Evolutionary conservation across 345 rosid species (phyloP).

Genomic region (Fremontodendron californicum): DNA sequence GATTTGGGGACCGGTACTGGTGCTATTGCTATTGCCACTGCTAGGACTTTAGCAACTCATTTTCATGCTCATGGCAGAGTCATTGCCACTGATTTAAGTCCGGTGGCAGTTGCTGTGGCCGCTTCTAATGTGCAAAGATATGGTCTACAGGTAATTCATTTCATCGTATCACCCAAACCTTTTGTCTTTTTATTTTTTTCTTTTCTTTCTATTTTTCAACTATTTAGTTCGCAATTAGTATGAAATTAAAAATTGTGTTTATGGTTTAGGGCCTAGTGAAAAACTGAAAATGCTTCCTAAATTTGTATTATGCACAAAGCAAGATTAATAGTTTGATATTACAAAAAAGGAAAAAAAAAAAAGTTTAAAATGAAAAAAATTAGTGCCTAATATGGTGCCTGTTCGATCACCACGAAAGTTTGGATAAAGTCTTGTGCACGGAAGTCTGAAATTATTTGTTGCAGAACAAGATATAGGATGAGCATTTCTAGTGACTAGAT

Average conservation of each 20-base stretch:
- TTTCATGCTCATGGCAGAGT: slow-evolving; percentile 37
- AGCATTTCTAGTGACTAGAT: neutral
- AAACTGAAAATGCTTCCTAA: neutral
- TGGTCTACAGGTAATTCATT: slow-evolving; percentile 47
- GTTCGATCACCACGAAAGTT: neutral
- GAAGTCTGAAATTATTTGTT: neutral
- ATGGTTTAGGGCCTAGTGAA: neutral
- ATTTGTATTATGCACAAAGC: neutral
- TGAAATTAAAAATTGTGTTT: neutral
- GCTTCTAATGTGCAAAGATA: slow-evolving; percentile 65
- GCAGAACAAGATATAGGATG: neutral
- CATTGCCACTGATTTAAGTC: slow-evolving; percentile 74
- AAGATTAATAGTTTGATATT: neutral
- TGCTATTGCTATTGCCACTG: slow-evolving; percentile 79
- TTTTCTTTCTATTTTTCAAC: neutral
- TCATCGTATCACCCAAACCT: neutral
- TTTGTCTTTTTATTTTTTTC: too few relatives aligned
- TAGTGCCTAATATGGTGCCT: neutral
- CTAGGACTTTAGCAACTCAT: slow-evolving; percentile 33
- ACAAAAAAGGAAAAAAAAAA: neutral
- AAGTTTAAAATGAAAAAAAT: neutral
- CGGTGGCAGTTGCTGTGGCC: slow-evolving; percentile 58
- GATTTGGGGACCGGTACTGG: slow-evolving; percentile 94
- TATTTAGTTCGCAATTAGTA: neutral
- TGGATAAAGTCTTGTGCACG: neutral